phyloP scores from a whole-genome alignment of 192 early-diverging fungal species.

The Coemansia sp. region DNA sequence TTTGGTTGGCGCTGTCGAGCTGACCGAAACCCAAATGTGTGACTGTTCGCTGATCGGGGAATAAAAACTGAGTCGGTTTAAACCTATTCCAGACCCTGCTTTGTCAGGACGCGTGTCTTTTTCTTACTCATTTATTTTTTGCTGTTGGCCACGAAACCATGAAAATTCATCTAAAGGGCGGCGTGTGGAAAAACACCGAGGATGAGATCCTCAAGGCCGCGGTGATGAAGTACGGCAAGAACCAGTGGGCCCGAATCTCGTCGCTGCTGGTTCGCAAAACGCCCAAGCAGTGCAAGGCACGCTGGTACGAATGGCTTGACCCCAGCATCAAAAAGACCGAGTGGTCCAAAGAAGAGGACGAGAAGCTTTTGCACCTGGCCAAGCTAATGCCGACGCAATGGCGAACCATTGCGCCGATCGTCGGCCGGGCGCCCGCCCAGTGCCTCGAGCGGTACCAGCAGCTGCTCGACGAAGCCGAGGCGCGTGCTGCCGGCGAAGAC shows the following conservation, averaged over 20 bases:
- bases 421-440: slow-evolving; percentile 93
- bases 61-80: no score
- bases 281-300: slow-evolving; percentile 98
- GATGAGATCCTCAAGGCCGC: slow-evolving; percentile 97
- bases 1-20: no score
- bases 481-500: slow-evolving; percentile 62
- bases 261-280: slow-evolving; percentile 92
- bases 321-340: slow-evolving; percentile 99
- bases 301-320: slow-evolving; percentile 99
- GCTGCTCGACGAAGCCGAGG: slow-evolving; percentile 94
- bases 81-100: no score
- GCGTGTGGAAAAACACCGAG: slow-evolving; percentile 99
- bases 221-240: slow-evolving; percentile 98
- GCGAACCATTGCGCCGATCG: slow-evolving; percentile 98
- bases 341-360: slow-evolving; percentile 98
- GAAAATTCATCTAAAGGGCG: slow-evolving; percentile 59
- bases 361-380: slow-evolving; percentile 93
- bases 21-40: no score
- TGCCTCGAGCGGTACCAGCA: slow-evolving; percentile 95
- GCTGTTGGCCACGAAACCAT: slow-evolving; percentile 5
- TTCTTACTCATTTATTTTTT: not conserved
- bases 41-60: no score
- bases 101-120: not conserved
- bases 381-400: slow-evolving; percentile 99
- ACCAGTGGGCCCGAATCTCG: slow-evolving; percentile 98